Percentiles rank a stretch among this genome's conserved stretches.
Evolutionary conservation across 129 eudicot species (phyloP).

Genomic region (Pittosporum tobira): DNA sequence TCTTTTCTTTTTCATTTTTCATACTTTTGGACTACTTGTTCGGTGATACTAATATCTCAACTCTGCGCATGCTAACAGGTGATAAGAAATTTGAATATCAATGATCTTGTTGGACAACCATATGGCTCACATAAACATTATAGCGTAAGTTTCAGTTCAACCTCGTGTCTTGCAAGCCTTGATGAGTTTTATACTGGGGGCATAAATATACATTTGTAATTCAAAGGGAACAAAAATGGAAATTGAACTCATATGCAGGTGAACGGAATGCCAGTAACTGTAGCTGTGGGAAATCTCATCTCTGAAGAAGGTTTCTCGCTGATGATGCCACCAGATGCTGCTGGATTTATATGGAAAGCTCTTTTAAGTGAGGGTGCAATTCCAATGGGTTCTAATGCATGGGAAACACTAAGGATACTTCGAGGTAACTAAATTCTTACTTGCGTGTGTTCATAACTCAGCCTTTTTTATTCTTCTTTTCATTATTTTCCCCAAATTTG

Average conservation of each 20-base stretch:
- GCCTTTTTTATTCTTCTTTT: neutral
- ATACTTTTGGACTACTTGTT: neutral
- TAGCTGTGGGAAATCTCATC: constrained; percentile 67
- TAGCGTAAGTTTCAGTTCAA: constrained; percentile 27
- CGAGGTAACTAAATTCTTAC: constrained; percentile 35
- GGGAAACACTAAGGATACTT: constrained; percentile 63
- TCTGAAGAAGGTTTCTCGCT: constrained; percentile 75
- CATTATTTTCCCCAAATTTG: neutral
- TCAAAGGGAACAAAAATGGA: neutral
- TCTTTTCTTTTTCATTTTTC: neutral
- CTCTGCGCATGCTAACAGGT: constrained; percentile 36
- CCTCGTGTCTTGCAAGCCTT: constrained; percentile 9
- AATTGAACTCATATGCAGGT: constrained; percentile 36
- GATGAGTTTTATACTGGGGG: no score
- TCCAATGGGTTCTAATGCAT: constrained; percentile 72
- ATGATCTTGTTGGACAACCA: constrained; percentile 71
- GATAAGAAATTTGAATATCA: constrained; percentile 51
- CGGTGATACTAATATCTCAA: constrained; percentile 8
- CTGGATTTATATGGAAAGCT: constrained; percentile 60
- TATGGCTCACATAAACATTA: constrained; percentile 83
- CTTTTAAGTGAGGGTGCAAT: constrained; percentile 47
- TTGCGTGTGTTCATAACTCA: neutral
- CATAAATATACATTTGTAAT: neutral
- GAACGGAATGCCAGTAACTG: constrained; percentile 71
- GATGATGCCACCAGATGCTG: constrained; percentile 65